Percentiles rank a stretch among this genome's conserved stretches.
Evolutionary conservation across 371 early-diverging fungal species (phyloP).

Genomic region (Mucor piriformis): DNA sequence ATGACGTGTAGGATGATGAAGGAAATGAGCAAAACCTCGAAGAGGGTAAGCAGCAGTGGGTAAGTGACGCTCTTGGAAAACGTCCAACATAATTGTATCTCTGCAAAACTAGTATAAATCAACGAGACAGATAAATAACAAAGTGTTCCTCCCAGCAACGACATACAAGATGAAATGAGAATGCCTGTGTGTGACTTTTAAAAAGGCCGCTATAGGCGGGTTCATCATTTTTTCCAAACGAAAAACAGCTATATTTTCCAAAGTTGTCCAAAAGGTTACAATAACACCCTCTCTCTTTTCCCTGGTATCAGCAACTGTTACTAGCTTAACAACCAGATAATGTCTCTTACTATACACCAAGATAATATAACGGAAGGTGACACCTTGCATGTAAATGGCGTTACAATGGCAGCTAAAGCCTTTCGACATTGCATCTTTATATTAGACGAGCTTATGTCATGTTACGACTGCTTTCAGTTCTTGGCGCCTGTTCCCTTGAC

Average conservation of each 20-base stretch:
- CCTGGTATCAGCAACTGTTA: no score
- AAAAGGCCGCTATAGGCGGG: neutral
- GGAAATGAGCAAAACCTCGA: slow-evolving; percentile 39
- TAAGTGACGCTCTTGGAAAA: slow-evolving; percentile 7
- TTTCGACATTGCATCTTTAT: slow-evolving; percentile 39
- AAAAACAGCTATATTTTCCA: neutral
- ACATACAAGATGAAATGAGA: neutral
- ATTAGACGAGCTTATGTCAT: slow-evolving; percentile 40
- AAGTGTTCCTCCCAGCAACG: neutral
- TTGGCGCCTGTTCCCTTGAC: slow-evolving; percentile 37
- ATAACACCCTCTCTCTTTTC: neutral
- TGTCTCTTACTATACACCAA: neutral
- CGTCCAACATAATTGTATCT: neutral
- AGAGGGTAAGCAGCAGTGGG: slow-evolving; percentile 35
- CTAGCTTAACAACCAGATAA: neutral
- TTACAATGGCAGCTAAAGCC: slow-evolving; percentile 5
- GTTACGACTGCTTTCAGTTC: slow-evolving; percentile 35
- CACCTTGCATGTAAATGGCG: slow-evolving; percentile 2
- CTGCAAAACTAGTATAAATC: neutral
- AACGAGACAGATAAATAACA: neutral
- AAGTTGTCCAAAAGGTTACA: no score
- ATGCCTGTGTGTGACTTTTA: neutral
- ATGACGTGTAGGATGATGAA: slow-evolving; percentile 30
- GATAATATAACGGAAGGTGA: neutral
- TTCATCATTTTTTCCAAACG: neutral